Conservation (phyloP, 192 early-diverging fungal species). For the Coemansia sp. region DNA sequence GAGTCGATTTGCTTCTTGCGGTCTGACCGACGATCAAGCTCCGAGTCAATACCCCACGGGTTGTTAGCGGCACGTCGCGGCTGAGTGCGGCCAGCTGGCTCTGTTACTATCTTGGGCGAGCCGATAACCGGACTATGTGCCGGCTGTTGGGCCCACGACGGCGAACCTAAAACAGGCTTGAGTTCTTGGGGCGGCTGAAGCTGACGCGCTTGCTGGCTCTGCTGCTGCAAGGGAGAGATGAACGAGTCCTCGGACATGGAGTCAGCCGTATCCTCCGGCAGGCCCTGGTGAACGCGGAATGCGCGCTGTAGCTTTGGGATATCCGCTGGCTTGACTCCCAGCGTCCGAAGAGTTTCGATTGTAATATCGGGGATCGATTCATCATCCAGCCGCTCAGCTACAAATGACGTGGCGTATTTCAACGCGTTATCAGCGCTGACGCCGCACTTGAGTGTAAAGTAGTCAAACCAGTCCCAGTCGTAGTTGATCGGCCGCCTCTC, state of each 20-base stretch:
- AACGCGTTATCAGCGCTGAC: conserved; percentile 73
- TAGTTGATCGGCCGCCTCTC: conserved; percentile 54
- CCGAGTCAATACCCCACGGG: conserved; percentile 52
- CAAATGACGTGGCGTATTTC: conserved; percentile 82
- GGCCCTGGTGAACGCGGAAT: conserved; percentile 49
- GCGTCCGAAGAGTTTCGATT: conserved; percentile 67
- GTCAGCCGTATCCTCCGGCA: conserved; percentile 32
- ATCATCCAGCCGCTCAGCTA: conserved; percentile 84
- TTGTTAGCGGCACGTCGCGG: conserved; percentile 31
- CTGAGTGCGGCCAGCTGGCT: conserved; percentile 20
- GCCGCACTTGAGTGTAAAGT: conserved; percentile 78
- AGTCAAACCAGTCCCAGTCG: conserved; percentile 93
- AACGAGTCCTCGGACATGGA: neutral
- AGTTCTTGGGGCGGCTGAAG: neutral
- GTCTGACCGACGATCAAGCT: conserved; percentile 43
- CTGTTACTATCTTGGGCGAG: conserved; percentile 26
- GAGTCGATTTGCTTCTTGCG: conserved; percentile 63
- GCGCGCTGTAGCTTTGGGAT: conserved; percentile 72
- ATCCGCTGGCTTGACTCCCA: conserved; percentile 86
- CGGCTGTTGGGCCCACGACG: conserved; percentile 5
- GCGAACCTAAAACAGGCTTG: conserved; percentile 6
- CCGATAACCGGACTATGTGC: conserved; percentile 29
- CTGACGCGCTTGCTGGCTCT: neutral
- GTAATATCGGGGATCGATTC: conserved; percentile 74
- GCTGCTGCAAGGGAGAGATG: neutral